Evolutionary conservation across 164 flowering plant genomes (phyloP).

Genomic region (Macadamia tetraphylla): DNA sequence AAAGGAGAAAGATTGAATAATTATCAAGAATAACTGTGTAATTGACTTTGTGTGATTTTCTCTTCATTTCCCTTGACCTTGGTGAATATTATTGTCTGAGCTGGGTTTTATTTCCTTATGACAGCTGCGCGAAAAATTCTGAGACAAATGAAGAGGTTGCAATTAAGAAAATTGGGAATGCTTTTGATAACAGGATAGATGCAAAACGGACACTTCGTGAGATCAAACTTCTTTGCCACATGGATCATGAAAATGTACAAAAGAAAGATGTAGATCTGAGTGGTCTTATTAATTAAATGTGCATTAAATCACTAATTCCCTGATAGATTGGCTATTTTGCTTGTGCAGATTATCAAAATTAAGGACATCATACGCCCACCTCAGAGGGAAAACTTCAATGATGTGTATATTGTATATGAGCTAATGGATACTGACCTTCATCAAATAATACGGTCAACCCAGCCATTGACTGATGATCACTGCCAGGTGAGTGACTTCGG

Average conservation of each 20-base stretch:
- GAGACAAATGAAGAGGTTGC: constrained; percentile 77
- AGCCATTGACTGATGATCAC: constrained; percentile 75
- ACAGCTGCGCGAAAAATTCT: constrained; percentile 59
- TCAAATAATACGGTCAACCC: constrained; percentile 74
- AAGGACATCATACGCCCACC: constrained; percentile 81
- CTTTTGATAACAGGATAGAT: constrained; percentile 74
- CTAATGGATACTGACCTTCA: constrained; percentile 89
- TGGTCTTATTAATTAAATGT: not conserved
- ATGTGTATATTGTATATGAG: constrained; percentile 82
- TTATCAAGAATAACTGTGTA: no score
- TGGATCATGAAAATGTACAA: constrained; percentile 77
- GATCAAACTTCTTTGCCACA: constrained; percentile 71
- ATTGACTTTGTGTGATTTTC: no score
- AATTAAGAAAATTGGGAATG: constrained; percentile 73
- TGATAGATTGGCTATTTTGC: constrained; percentile 4
- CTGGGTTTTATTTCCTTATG: not conserved
- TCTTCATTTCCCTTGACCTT: no score
- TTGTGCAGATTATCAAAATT: constrained; percentile 59
- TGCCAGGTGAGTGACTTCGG: constrained; percentile 53
- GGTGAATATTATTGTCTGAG: not conserved
- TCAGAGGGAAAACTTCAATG: constrained; percentile 55
- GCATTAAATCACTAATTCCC: not conserved
- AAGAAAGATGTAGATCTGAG: not conserved
- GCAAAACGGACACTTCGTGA: constrained; percentile 77
- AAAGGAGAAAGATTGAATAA: no score